Percentiles rank a stretch among this genome's conserved stretches.
phyloP scores from a whole-genome alignment of 768 basidiomycete species.

The Mycena polygramma region DNA sequence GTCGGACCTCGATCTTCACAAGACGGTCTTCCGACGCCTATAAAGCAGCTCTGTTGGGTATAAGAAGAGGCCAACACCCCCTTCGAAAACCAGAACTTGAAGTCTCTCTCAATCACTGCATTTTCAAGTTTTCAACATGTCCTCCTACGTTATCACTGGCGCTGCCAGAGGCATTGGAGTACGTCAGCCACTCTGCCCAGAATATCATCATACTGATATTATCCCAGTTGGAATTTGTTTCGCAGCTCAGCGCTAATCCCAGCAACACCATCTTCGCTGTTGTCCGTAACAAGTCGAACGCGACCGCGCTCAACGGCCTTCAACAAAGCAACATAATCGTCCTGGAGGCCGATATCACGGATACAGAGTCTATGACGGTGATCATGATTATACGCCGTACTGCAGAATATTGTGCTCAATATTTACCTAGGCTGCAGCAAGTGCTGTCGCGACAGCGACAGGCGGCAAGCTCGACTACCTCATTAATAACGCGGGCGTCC shows the following conservation, averaged over 20 bases:
- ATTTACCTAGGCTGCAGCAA: slow-evolving; percentile 13
- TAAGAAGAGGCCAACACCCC: too few relatives aligned
- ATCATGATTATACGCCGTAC: neutral
- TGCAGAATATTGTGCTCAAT: neutral
- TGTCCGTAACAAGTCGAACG: neutral
- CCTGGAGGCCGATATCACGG: slow-evolving; percentile 20
- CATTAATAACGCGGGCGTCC: slow-evolving; percentile 23
- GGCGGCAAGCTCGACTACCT: slow-evolving; percentile 23
- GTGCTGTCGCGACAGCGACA: neutral
- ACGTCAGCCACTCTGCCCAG: too few relatives aligned
- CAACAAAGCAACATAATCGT: slow-evolving; percentile 8
- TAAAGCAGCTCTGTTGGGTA: too few relatives aligned
- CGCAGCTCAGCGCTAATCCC: slow-evolving; percentile 16
- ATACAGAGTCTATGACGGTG: slow-evolving; percentile 7
- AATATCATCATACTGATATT: too few relatives aligned
- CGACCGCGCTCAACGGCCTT: neutral
- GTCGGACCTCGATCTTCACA: too few relatives aligned
- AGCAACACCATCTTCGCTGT: slow-evolving; percentile 13
- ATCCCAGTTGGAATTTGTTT: slow-evolving; percentile 21
- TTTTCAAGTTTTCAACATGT: neutral
- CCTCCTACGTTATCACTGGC: slow-evolving; percentile 21
- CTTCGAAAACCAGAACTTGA: too few relatives aligned
- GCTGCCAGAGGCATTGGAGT: slow-evolving; percentile 20
- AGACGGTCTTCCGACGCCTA: too few relatives aligned
- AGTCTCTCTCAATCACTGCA: neutral